A percentile compares a stretch with the other conserved stretches of the same genome.
These are phyloP conservation scores for Pochonia chlamydosporia DNA, from an alignment of 2,329 filamentous ascomycete genomes.

Conservation along the genomic window DNA sequence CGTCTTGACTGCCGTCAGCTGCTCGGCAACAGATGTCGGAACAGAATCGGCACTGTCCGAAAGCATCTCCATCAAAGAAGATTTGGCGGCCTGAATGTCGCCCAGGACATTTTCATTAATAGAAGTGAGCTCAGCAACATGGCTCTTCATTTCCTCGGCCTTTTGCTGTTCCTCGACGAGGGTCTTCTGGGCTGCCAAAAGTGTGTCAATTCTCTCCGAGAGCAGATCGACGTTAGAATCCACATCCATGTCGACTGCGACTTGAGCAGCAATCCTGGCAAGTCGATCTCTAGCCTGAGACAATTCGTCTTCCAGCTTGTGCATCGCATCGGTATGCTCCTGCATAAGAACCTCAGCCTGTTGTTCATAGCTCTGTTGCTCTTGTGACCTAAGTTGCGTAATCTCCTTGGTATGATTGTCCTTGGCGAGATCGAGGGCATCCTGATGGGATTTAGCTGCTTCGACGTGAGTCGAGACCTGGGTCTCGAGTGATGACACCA, in stretches of 20 bases:
- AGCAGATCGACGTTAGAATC: constrained; percentile 65
- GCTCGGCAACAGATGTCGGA: constrained; percentile 45
- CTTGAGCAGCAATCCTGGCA: constrained; percentile 56
- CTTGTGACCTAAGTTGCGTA: constrained; percentile 39
- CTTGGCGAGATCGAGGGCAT: constrained; percentile 43
- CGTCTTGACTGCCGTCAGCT: constrained; percentile 58
- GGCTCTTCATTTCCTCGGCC: constrained; percentile 48
- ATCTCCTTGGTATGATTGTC: constrained; percentile 45
- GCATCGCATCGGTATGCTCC: constrained; percentile 52
- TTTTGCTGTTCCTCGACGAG: constrained; percentile 54
- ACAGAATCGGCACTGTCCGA: constrained; percentile 38
- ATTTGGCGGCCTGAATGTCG: constrained; percentile 57
- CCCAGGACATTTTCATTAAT: constrained; percentile 56
- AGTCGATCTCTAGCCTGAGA: constrained; percentile 61
- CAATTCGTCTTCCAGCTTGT: constrained; percentile 56
- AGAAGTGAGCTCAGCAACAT: constrained; percentile 48
- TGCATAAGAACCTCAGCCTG: constrained; percentile 53
- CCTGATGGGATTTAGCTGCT: constrained; percentile 48
- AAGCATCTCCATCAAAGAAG: constrained; percentile 47
- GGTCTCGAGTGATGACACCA: constrained; percentile 48
- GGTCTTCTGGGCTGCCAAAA: constrained; percentile 54
- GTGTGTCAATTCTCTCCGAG: constrained; percentile 52
- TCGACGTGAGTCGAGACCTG: constrained; percentile 56
- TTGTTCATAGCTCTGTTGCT: constrained; percentile 50
- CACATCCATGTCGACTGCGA: constrained; percentile 54